These are phyloP conservation scores for Stemphylium vesicarium DNA, from an alignment of 2,329 filamentous ascomycete genomes.

Conservation along the genomic window DNA sequence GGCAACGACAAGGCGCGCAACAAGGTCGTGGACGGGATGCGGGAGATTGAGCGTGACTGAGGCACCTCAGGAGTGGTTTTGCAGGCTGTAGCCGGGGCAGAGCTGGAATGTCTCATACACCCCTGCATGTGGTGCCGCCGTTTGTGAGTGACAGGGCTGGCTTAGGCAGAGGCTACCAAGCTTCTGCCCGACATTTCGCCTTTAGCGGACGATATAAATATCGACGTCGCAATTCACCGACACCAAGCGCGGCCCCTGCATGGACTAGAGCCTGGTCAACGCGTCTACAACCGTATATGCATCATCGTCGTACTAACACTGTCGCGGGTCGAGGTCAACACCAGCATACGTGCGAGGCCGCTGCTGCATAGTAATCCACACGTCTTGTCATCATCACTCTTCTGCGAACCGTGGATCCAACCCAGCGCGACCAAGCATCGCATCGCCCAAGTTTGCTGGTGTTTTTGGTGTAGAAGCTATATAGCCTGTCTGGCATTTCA, in stretches of 20 bases:
- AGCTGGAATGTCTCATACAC: slow-evolving; percentile 17
- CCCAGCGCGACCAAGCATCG: not conserved
- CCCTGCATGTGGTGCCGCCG: slow-evolving; percentile 8
- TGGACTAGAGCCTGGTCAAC: slow-evolving; percentile 18
- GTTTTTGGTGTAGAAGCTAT: not conserved
- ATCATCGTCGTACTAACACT: slow-evolving; percentile 11
- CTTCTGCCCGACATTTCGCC: slow-evolving; percentile 16
- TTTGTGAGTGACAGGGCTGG: slow-evolving; percentile 12
- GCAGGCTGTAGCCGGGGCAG: slow-evolving; percentile 13
- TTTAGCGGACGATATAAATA: slow-evolving; percentile 10
- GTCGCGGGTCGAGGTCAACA: not conserved
- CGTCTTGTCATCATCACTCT: not conserved
- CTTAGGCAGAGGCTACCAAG: not conserved
- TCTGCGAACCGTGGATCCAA: not conserved
- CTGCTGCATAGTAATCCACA: not conserved
- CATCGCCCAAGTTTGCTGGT: too few relatives aligned
- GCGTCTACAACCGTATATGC: slow-evolving; percentile 16
- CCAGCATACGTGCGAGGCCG: not conserved
- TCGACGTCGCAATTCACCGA: slow-evolving; percentile 8
- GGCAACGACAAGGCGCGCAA: slow-evolving; percentile 10
- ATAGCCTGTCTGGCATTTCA: not conserved
- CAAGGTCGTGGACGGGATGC: slow-evolving; percentile 5
- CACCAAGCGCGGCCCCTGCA: slow-evolving; percentile 14
- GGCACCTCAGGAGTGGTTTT: slow-evolving; percentile 14
- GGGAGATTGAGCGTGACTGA: not conserved